Evolutionary conservation across 805 yeast genomes (phyloP).

Genomic region (Debaryomyces hansenii): DNA sequence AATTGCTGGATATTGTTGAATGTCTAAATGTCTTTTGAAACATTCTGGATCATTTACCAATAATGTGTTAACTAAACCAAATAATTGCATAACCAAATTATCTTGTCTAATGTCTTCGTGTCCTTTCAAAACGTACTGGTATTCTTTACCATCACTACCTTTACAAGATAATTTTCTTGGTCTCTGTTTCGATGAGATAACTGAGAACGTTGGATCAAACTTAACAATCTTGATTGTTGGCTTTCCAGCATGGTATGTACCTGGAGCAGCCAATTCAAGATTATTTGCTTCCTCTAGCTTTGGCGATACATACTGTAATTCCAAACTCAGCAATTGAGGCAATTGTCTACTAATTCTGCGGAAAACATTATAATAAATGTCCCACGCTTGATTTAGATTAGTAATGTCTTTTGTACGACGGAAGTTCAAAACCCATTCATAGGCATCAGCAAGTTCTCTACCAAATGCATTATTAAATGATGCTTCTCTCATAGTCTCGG

Average conservation of each 20-base stretch:
- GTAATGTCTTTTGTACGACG: slow-evolving; percentile 83
- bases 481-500: slow-evolving; percentile 89
- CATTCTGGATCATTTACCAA: slow-evolving; percentile 90
- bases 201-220: slow-evolving; percentile 82
- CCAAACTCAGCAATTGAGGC: slow-evolving; percentile 82
- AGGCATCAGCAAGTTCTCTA: slow-evolving; percentile 86
- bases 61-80: slow-evolving; percentile 91
- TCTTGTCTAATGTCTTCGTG: slow-evolving; percentile 99
- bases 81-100: slow-evolving; percentile 94
- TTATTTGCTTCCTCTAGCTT: slow-evolving; percentile 74
- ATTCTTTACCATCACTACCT: slow-evolving; percentile 92
- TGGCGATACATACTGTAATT: slow-evolving; percentile 92
- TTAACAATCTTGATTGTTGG: slow-evolving; percentile 69
- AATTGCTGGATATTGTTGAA: slow-evolving; percentile 88
- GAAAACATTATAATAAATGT: slow-evolving; percentile 90
- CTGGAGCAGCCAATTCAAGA: slow-evolving; percentile 88
- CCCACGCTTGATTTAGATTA: slow-evolving; percentile 97
- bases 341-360: slow-evolving; percentile 85
- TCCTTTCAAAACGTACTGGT: slow-evolving; percentile 82
- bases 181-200: slow-evolving; percentile 92
- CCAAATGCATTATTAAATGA: slow-evolving; percentile 94
- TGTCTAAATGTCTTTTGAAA: slow-evolving; percentile 91
- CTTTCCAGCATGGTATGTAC: slow-evolving; percentile 84
- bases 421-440: slow-evolving; percentile 88
- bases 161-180: slow-evolving; percentile 79